phyloP scores from a whole-genome alignment of 164 flowering plant genomes.

The Sextonia rubra region DNA sequence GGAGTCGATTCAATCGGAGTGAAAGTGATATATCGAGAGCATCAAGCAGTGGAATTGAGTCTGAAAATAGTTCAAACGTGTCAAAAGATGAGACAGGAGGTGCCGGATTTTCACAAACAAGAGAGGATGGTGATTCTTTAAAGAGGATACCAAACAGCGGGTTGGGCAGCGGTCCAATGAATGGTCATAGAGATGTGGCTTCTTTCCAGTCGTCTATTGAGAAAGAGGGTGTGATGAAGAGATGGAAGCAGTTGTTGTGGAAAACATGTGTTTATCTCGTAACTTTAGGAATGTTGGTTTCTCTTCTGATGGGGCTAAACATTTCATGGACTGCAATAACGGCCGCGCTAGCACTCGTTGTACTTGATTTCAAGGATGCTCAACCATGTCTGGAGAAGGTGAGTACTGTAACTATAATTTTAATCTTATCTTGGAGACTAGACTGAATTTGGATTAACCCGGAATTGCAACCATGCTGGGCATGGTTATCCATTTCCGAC shows the following conservation, averaged over 20 bases:
- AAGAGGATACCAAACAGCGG: slow-evolving; percentile 13
- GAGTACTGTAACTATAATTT: neutral
- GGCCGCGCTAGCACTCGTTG: slow-evolving; percentile 82
- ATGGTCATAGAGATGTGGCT: slow-evolving; percentile 10
- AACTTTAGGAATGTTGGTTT: slow-evolving; percentile 76
- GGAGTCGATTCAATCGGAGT: slow-evolving; percentile 27
- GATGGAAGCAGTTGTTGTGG: slow-evolving; percentile 56
- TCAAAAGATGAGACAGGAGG: slow-evolving; percentile 23
- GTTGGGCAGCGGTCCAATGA: neutral
- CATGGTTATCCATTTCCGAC: neutral
- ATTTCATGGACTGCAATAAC: slow-evolving; percentile 96
- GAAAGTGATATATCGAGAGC: slow-evolving; percentile 25
- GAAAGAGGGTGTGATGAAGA: slow-evolving; percentile 18
- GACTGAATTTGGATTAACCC: too few relatives aligned
- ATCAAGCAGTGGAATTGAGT: slow-evolving; percentile 20
- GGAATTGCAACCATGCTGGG: too few relatives aligned
- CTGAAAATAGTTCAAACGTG: slow-evolving; percentile 26
- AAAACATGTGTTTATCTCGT: slow-evolving; percentile 70
- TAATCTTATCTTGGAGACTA: neutral
- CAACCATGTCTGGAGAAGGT: slow-evolving; percentile 81
- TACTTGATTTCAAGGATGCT: slow-evolving; percentile 95
- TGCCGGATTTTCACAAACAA: slow-evolving; percentile 2
- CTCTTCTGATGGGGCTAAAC: slow-evolving; percentile 66
- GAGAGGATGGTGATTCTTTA: slow-evolving; percentile 26
- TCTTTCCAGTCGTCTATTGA: slow-evolving; percentile 22